Evolutionary conservation across 495 filamentous ascomycete genomes (phyloP), one percentile per base, ranked within the genome.

Genomic region (Rusavskia elegans): DNA sequence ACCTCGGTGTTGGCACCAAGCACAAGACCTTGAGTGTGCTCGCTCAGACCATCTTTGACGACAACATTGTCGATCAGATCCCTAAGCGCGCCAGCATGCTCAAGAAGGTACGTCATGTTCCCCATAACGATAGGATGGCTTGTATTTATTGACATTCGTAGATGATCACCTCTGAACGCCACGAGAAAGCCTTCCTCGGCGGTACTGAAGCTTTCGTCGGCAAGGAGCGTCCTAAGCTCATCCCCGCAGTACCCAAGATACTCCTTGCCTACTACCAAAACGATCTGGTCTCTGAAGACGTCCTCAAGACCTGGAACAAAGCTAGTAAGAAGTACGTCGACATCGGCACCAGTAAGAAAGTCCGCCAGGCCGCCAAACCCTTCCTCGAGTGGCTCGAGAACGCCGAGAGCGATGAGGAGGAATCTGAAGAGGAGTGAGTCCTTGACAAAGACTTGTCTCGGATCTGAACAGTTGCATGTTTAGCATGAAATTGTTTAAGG

Each of bases 241-340:
- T 86, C 51, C 67, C 80, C 32, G 77, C 87, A 68, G 74, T 96
- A 35, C 83, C 87, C 37, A 85, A 83, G 64, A 87, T 98, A 58
- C 76, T 97, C 53, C 75, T 92, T 60, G 74, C 79, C 58, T 85
- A 86, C 71, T 97, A 95, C 66, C 75, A 95, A 69, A 72, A 87
- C 54, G 90, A 97, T 52, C 75, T 98, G 46, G 68, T 93, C 56
- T 78, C 76, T 36, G 92, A 98, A 71, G 87, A 90, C 46, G 78
- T 87, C 27, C 76, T 94, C 64, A 88, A 83, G 69, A 82, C 82
- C 51, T 98, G 92, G 92, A 72, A 77, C 59, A 93, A 90, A 76
- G 87, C 89, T 32, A 94, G 87, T 78, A 95, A 93, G 80, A 94
- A 94, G 68, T 96, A 95, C 63, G 87, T 95, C 63, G 92, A 97